Conservation (phyloP, 305 asterid species). For the Solanum hybrid region DNA sequence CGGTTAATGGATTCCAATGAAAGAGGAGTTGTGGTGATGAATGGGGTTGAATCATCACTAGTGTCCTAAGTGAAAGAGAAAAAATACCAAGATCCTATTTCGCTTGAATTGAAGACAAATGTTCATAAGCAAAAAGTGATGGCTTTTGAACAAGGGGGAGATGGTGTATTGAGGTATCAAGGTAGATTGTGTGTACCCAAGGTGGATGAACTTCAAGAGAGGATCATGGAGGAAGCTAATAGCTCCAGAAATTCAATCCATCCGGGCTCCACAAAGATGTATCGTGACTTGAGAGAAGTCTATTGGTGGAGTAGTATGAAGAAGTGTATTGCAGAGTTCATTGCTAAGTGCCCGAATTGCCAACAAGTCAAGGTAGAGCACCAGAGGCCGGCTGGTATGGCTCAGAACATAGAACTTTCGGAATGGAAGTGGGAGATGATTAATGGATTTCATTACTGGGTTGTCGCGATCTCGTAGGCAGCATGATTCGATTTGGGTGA, state of each 20-base stretch:
- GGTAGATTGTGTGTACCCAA: not conserved
- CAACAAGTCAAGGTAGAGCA: not conserved
- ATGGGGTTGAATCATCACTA: not conserved
- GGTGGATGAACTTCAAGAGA: not conserved
- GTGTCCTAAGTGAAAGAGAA: not conserved
- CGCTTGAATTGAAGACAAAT: not conserved
- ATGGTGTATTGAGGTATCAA: not conserved
- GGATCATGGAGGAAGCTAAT: too few species aligned
- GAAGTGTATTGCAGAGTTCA: not conserved
- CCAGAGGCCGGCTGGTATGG: not conserved
- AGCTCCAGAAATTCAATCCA: not conserved
- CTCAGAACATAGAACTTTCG: not conserved
- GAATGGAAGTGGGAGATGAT: not conserved
- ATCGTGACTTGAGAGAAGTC: not conserved
- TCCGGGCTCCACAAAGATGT: not conserved
- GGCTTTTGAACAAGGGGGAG: not conserved
- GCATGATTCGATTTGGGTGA: too few species aligned
- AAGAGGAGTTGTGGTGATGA: not conserved
- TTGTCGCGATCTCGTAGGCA: too few species aligned
- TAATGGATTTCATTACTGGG: not conserved
- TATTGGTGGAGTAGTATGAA: not conserved
- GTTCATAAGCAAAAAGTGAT: not conserved
- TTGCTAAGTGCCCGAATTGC: not conserved
- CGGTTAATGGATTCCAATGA: too few species aligned
- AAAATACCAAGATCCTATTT: not conserved